Evolutionary conservation across 2,329 filamentous ascomycete genomes (phyloP).

Genomic region (Cladophialophora bantiana): DNA sequence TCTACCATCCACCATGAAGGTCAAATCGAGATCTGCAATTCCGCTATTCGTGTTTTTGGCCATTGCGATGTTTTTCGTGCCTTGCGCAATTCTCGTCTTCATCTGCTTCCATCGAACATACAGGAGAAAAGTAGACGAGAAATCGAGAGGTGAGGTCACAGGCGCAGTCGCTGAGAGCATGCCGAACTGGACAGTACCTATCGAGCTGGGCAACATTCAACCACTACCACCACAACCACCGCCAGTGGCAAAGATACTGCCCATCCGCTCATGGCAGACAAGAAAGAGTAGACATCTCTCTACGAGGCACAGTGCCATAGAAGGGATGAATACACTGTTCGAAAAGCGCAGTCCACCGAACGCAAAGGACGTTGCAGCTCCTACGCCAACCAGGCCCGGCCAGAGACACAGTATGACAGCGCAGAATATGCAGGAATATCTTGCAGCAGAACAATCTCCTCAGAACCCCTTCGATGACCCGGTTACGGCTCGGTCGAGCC

Average conservation of each 20-base stretch:
- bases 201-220: conserved; percentile 19
- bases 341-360: not conserved
- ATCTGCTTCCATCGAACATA: conserved; percentile 11
- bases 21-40: conserved; percentile 17
- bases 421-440: not conserved
- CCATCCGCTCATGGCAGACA: conserved; percentile 10
- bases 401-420: not conserved
- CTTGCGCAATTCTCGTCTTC: conserved; percentile 17
- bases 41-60: conserved; percentile 29
- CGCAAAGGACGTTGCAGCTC: not conserved
- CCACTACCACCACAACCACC: conserved; percentile 10
- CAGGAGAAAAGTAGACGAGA: not conserved
- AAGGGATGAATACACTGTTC: not conserved
- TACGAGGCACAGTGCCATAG: not conserved
- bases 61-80: conserved; percentile 24
- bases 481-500: not conserved
- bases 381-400: not conserved
- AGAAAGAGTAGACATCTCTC: not conserved
- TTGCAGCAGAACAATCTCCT: not conserved
- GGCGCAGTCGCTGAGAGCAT: conserved; percentile 3
- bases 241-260: not conserved
- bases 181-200: conserved; percentile 2
- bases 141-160: not conserved
- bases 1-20: conserved; percentile 13
- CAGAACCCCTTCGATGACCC: not conserved